Percentiles rank a stretch among this genome's conserved stretches.
These are phyloP conservation scores for Lactarius akahatsu DNA, from an alignment of 768 basidiomycete genomes.

Conservation along the genomic window DNA sequence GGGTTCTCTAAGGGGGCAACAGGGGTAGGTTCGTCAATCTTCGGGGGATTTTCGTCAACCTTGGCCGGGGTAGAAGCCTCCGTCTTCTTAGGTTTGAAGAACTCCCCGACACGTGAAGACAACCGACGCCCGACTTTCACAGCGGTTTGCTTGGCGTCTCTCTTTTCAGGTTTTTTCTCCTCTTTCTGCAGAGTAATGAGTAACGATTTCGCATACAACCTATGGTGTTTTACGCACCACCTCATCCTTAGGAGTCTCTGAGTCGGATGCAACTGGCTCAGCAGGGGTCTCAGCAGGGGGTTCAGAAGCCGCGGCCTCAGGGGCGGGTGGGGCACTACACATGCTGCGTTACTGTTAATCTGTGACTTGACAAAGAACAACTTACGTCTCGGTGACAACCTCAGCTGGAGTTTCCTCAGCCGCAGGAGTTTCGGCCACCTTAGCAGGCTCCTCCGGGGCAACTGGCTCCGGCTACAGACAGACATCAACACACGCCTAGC, in stretches of 20 bases:
- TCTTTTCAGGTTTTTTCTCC: slow-evolving; percentile 50
- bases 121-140: slow-evolving; percentile 77
- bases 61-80: slow-evolving; percentile 60
- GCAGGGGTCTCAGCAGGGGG: slow-evolving; percentile 34
- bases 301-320: slow-evolving; percentile 32
- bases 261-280: slow-evolving; percentile 37
- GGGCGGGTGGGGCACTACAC: slow-evolving; percentile 28
- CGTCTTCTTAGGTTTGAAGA: slow-evolving; percentile 77
- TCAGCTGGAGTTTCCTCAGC: slow-evolving; percentile 51
- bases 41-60: slow-evolving; percentile 86
- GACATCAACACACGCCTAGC: background rate
- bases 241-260: slow-evolving; percentile 60
- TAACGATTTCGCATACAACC: background rate
- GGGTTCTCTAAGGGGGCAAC: slow-evolving; percentile 83
- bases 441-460: slow-evolving; percentile 42
- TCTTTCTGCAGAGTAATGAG: slow-evolving; percentile 37
- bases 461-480: slow-evolving; percentile 35
- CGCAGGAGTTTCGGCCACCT: slow-evolving; percentile 50
- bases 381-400: slow-evolving; percentile 67
- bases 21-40: slow-evolving; percentile 79
- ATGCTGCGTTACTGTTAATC: background rate
- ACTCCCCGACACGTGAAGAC: slow-evolving; percentile 76
- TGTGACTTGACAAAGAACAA: slow-evolving; percentile 12
- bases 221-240: slow-evolving; percentile 42
- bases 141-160: slow-evolving; percentile 39